Evolutionary conservation across 345 rosid genomes (phyloP).

Genomic region (Eucalyptus marginata): DNA sequence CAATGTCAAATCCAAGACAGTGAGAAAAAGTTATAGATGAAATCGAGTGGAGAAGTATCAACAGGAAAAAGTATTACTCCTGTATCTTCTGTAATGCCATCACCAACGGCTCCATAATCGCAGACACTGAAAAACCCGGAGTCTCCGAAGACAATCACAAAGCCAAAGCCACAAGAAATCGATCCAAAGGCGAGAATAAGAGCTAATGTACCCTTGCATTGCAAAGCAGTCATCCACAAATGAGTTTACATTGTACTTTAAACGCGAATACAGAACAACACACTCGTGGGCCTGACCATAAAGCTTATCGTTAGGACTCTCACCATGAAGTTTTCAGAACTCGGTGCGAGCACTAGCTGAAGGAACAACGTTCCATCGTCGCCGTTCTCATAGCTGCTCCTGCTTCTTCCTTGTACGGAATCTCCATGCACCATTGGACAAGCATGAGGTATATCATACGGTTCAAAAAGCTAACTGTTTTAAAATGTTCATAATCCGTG

Average conservation of each 20-base stretch:
- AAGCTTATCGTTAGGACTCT: background rate
- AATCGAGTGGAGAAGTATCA: background rate
- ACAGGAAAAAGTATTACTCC: background rate
- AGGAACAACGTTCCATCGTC: background rate
- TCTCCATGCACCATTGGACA: background rate
- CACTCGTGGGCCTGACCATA: background rate
- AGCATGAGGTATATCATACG: background rate
- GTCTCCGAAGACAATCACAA: background rate
- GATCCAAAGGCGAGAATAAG: background rate
- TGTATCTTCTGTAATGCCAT: constrained; percentile 9
- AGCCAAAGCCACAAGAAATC: background rate
- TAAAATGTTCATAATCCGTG: background rate
- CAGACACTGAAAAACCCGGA: background rate
- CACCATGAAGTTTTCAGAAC: background rate
- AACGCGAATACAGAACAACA: background rate
- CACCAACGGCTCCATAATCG: constrained; percentile 14
- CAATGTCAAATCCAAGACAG: background rate
- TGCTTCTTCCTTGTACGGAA: background rate
- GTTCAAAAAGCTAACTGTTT: background rate
- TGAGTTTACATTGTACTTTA: background rate
- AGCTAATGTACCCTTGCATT: background rate
- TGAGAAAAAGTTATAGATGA: background rate
- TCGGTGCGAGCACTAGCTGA: background rate
- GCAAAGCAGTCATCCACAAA: background rate
- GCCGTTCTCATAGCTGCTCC: background rate